Conservation (phyloP, 2,329 filamentous ascomycete species). For the Paraconiothyrium brasiliense region DNA sequence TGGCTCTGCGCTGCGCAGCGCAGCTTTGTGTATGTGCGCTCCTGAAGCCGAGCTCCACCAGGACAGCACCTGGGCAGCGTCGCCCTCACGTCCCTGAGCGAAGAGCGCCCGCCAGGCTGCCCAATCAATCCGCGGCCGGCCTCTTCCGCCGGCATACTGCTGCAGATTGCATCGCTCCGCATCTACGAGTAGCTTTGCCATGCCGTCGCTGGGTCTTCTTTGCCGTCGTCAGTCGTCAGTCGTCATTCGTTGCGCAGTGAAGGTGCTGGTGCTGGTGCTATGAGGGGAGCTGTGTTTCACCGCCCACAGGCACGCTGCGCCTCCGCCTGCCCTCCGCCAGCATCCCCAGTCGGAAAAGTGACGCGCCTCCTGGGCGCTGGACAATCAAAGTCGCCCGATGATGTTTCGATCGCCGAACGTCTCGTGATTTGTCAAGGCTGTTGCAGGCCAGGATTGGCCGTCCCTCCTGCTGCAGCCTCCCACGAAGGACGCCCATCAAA, state of each 20-base stretch:
- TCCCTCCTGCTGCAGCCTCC: neutral
- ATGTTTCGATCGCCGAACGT: conserved; percentile 26
- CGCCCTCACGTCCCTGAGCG: conserved; percentile 15
- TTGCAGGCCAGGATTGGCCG: conserved; percentile 21
- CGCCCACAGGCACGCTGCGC: neutral
- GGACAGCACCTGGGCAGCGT: neutral
- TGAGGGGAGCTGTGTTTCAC: neutral
- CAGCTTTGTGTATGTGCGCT: too few relatives aligned
- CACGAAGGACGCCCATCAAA: neutral
- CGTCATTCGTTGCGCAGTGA: neutral
- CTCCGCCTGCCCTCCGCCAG: neutral
- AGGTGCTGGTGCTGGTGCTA: too few relatives aligned
- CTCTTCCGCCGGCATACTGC: conserved; percentile 17
- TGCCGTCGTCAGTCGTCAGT: conserved; percentile 2
- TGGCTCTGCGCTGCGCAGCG: neutral
- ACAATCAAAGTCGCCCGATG: conserved; percentile 6
- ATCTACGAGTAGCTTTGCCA: neutral
- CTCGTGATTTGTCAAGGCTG: conserved; percentile 26
- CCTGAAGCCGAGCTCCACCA: too few relatives aligned
- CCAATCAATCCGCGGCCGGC: conserved; percentile 23
- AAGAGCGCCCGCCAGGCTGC: conserved; percentile 1
- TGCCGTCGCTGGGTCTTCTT: neutral
- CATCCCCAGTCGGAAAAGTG: conserved; percentile 1
- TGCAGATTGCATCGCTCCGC: conserved; percentile 3
- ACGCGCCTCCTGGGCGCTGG: neutral